Base-by-base conservation (phyloP, 2,329 filamentous ascomycete species). In the Colletotrichum caudatum region DNA sequence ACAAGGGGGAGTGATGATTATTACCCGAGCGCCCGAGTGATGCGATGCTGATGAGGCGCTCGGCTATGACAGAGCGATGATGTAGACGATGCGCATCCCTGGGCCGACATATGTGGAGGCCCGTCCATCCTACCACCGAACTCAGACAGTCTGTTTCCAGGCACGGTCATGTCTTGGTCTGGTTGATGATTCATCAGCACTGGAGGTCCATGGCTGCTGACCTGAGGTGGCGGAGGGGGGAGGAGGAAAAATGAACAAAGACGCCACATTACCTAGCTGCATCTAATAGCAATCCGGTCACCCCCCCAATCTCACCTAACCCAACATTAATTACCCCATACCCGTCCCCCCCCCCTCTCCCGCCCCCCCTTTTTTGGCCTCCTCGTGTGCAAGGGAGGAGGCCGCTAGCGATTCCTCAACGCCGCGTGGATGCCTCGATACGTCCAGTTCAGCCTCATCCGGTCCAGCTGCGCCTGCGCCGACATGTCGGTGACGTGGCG, bases 361-460 rank as follows among this genome's bases (percentile, higher is more conserved):
- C n/a, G 1, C 9, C 44, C 44, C 44, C 44, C 18, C 4, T 6
- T 8, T 20, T 41, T 18, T 35, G 9, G 2, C 56, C 56, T 33
- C 41, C 9, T 48, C 3, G 3, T 11, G 8, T 3, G n/a, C 12
- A 8, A 20, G 20, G 44, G 5, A n/a, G 29, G 7, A 4, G n/a
- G 2, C 26, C 2, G 2, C 33, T 57, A 60, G 16, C 69, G 50
- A 2, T 71, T 69, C 7, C 69, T 53, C 39, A 69, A 18, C n/a
- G 69, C 69, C 16, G 69, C 46, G 5, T 71, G 69, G 2, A 71
- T 71, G 14, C 69, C 69, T 11, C 63, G 37, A 16, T 69, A 71
- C 48, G 65, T 71, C 69, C 69, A 71, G 0, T 71, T 71, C 46
- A 71, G 9, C 23, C 65, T 64, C 69, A 69, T 71, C 16, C 65